Evolutionary conservation across 768 basidiomycete species (phyloP).

Genomic region (Tulasnella sp.): DNA sequence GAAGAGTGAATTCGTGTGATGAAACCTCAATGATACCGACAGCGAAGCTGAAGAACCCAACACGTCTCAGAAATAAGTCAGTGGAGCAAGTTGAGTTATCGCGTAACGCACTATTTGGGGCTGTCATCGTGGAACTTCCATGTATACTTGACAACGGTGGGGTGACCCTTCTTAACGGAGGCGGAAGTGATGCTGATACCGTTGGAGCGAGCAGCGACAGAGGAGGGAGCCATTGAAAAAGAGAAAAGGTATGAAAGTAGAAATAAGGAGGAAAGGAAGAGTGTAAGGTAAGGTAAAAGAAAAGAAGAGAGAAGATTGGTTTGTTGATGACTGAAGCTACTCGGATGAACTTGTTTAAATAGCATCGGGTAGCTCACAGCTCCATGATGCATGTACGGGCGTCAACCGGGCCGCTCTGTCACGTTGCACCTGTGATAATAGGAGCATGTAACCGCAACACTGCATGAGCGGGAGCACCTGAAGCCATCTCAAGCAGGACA

Average conservation of each 20-base stretch:
- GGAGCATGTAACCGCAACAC: too few species aligned
- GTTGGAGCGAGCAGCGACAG: neutral
- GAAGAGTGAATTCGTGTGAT: neutral
- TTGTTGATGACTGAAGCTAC: neutral
- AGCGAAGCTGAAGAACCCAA: neutral
- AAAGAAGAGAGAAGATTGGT: neutral
- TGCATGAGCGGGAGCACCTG: too few species aligned
- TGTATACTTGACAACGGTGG: neutral
- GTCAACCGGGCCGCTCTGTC: too few species aligned
- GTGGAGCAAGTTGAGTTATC: neutral
- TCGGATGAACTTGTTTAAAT: neutral
- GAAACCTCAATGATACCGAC: neutral
- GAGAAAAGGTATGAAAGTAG: neutral
- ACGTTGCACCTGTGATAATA: too few species aligned
- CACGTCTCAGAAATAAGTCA: neutral
- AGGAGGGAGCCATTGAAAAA: neutral
- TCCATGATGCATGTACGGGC: neutral
- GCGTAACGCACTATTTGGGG: neutral
- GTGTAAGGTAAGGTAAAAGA: neutral
- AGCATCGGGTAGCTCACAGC: neutral
- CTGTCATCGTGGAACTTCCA: slow-evolving; percentile 2
- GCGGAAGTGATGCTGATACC: neutral
- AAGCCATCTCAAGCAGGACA: too few species aligned
- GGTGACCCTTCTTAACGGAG: neutral
- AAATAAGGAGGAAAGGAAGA: neutral